Percentiles rank a stretch among this genome's conserved stretches.
Evolutionary conservation across 148 eudicot genomes (phyloP).

Genomic region (Chenopodium album): DNA sequence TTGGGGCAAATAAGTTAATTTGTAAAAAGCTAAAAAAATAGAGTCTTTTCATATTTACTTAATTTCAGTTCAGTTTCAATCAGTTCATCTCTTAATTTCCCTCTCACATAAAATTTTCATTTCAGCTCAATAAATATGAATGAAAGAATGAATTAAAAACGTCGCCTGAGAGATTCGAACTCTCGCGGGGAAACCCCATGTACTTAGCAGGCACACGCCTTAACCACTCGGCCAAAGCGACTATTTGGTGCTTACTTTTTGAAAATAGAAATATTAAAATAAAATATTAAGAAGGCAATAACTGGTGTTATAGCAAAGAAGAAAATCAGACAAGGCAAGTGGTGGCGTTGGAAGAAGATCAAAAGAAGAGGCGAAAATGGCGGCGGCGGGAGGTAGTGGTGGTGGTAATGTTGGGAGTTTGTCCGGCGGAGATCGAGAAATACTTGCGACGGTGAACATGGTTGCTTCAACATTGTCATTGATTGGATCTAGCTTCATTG

Average conservation of each 20-base stretch:
- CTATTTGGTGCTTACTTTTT: slow-evolving; percentile 1
- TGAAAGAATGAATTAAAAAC: background rate
- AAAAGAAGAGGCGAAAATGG: background rate
- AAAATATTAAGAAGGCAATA: too few species aligned
- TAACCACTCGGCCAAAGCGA: slow-evolving; percentile 70
- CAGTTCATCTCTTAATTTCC: too few species aligned
- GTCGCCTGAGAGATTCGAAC: slow-evolving; percentile 99
- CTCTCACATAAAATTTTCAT: too few species aligned
- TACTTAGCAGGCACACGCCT: slow-evolving; percentile 99
- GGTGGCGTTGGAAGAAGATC: background rate
- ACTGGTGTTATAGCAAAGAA: too few species aligned
- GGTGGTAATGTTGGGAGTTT: slow-evolving; percentile 40
- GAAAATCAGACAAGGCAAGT: too few species aligned
- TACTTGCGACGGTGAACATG: slow-evolving; percentile 61
- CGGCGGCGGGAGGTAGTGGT: slow-evolving; percentile 1
- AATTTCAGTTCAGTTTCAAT: too few species aligned
- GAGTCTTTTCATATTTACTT: too few species aligned
- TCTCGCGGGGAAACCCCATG: slow-evolving; percentile 99
- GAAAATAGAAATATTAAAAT: too few species aligned
- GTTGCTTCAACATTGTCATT: slow-evolving; percentile 80
- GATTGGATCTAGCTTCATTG: slow-evolving; percentile 76
- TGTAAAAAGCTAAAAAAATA: too few species aligned
- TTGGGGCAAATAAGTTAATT: too few species aligned
- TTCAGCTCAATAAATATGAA: too few species aligned
- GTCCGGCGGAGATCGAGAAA: slow-evolving; percentile 48